Evolutionary conservation across 257 asterid genomes (phyloP).

Genomic region (Ilex aquifolium): DNA sequence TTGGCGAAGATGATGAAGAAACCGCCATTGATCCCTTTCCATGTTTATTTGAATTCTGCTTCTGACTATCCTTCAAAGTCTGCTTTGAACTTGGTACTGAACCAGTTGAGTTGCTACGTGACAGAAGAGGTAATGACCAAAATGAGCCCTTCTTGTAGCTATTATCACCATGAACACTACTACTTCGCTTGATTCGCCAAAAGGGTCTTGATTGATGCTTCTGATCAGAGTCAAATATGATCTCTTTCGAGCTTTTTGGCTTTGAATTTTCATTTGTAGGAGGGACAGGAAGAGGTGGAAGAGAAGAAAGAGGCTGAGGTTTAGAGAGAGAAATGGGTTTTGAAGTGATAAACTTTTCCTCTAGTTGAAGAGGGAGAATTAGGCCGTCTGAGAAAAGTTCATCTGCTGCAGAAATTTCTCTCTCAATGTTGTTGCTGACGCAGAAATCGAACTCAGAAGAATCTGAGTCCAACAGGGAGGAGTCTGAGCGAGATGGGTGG

Average conservation of each 20-base stretch:
- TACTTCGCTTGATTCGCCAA: constrained; percentile 39
- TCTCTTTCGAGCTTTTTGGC: constrained; percentile 14
- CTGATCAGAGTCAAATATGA: constrained; percentile 12
- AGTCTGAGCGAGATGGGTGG: constrained; percentile 10
- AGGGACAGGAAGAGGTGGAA: constrained; percentile 23
- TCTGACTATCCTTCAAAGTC: constrained; percentile 17
- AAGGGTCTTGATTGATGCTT: constrained; percentile 27
- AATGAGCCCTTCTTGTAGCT: constrained; percentile 35
- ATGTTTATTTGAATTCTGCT: constrained; percentile 19
- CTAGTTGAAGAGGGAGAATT: constrained; percentile 36
- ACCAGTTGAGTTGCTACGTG: constrained; percentile 49
- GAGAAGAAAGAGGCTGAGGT: constrained; percentile 10
- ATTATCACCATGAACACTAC: constrained; percentile 36
- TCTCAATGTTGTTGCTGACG: constrained; percentile 11
- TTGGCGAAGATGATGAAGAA: constrained; percentile 11
- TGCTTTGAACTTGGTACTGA: constrained; percentile 25
- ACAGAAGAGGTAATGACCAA: constrained; percentile 37
- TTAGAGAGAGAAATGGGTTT: constrained; percentile 13
- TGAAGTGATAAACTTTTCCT: constrained; percentile 28
- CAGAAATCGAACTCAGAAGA: constrained; percentile 41
- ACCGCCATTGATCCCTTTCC: not conserved
- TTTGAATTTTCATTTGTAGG: constrained; percentile 10
- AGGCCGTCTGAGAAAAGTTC: constrained; percentile 42
- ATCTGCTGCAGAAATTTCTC: constrained; percentile 39
- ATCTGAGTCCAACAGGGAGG: constrained; percentile 9